Percentiles rank a stretch among this genome's conserved stretches.
Evolutionary conservation across 208 protist genomes (phyloP).

Genomic region (Trypanosoma rangeli): DNA sequence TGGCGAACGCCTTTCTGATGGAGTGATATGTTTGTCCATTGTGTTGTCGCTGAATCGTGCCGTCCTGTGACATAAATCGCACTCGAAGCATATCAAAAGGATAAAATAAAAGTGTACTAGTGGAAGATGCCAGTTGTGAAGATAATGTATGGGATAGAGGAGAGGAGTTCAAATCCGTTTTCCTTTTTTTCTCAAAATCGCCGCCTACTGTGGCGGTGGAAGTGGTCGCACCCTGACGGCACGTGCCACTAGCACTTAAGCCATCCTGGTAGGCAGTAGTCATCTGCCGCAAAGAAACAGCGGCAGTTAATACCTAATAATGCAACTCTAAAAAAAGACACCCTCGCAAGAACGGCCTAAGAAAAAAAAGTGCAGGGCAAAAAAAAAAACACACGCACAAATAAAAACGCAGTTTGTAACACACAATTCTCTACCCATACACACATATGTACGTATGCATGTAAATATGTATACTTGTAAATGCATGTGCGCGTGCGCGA

Average conservation of each 20-base stretch:
- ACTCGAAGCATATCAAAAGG: constrained; percentile 89
- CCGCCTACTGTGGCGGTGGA: background rate
- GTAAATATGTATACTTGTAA: no score
- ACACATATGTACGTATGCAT: no score
- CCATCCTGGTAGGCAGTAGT: constrained; percentile 9
- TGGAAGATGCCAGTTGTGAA: constrained; percentile 64
- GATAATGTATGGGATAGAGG: constrained; percentile 56
- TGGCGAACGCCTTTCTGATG: constrained; percentile 29
- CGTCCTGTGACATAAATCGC: constrained; percentile 88
- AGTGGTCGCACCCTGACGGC: background rate
- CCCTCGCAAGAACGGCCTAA: constrained; percentile 9
- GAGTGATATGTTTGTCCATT: constrained; percentile 73
- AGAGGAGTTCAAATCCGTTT: constrained; percentile 27
- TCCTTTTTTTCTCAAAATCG: background rate
- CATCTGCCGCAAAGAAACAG: constrained; percentile 5
- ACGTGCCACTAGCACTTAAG: background rate
- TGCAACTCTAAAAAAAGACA: background rate
- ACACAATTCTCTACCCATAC: background rate
- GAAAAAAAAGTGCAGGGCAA: constrained; percentile 18
- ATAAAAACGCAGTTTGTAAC: background rate
- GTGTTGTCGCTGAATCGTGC: constrained; percentile 62
- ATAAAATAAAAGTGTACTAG: constrained; percentile 77
- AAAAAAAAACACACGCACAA: background rate
- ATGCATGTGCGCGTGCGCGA: no score
- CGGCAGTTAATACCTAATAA: background rate